Conservation (phyloP, 2,329 filamentous ascomycete genomes). For the Aspergillus alliaceus region DNA sequence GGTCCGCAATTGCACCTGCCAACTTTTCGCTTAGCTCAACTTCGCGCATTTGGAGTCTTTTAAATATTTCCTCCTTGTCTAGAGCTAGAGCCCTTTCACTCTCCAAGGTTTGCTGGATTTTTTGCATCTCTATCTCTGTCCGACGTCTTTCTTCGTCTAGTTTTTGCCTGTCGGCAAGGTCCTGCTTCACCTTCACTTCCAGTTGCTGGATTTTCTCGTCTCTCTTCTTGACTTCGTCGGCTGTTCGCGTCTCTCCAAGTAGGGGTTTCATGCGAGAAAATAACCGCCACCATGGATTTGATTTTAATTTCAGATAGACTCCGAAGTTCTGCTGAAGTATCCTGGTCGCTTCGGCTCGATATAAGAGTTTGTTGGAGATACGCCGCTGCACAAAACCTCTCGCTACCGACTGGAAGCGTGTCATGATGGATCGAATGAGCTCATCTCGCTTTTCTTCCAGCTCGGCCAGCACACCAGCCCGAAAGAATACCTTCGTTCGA, state of each 20-base stretch:
- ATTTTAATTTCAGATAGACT: conserved; percentile 83
- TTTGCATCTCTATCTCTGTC: conserved; percentile 80
- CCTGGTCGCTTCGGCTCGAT: conserved; percentile 88
- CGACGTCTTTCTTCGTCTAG: conserved; percentile 90
- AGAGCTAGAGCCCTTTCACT: conserved; percentile 92
- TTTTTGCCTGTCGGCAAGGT: conserved; percentile 71
- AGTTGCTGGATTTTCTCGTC: conserved; percentile 91
- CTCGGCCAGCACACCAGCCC: conserved; percentile 91
- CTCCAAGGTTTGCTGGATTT: conserved; percentile 90
- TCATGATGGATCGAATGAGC: conserved; percentile 91
- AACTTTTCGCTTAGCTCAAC: conserved; percentile 90
- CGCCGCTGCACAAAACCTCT: conserved; percentile 86
- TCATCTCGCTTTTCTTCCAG: conserved; percentile 93
- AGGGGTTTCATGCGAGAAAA: conserved; percentile 94
- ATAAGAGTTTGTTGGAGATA: conserved; percentile 87
- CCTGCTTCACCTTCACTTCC: conserved; percentile 77
- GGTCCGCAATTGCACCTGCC: conserved; percentile 85
- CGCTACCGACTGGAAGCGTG: conserved; percentile 86
- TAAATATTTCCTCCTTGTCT: conserved; percentile 99
- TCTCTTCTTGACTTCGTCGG: conserved; percentile 88
- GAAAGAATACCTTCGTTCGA: conserved; percentile 96
- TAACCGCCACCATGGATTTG: conserved; percentile 96
- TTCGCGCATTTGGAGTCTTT: conserved; percentile 89
- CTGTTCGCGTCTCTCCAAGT: conserved; percentile 85
- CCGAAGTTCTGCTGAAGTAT: conserved; percentile 96